These are phyloP conservation scores for Hericium alpestre DNA, from an alignment of 768 basidiomycete genomes.

Conservation along the genomic window DNA sequence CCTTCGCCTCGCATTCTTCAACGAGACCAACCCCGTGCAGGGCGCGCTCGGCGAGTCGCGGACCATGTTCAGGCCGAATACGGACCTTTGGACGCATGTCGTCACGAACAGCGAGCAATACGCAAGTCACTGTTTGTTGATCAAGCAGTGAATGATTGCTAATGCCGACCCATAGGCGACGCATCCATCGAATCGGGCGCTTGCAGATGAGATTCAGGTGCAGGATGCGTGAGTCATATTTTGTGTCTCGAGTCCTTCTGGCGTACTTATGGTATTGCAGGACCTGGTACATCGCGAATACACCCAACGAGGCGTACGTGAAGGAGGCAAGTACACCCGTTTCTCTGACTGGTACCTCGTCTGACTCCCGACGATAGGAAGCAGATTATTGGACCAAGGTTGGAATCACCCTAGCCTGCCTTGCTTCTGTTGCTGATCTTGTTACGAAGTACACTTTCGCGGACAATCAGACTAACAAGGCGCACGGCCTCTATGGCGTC, in stretches of 20 bases:
- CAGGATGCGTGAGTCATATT: background rate
- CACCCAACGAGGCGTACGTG: constrained; percentile 17
- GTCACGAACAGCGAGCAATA: constrained; percentile 20
- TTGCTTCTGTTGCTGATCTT: background rate
- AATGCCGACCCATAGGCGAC: background rate
- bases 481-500: constrained; percentile 15
- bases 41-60: constrained; percentile 18
- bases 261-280: constrained; percentile 1
- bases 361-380: background rate
- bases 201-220: background rate
- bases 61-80: constrained; percentile 22
- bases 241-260: too few relatives aligned
- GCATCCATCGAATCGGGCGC: background rate
- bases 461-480: constrained; percentile 23
- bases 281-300: constrained; percentile 19
- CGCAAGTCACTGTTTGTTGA: constrained; percentile 1
- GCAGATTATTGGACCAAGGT: background rate
- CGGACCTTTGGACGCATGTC: constrained; percentile 17
- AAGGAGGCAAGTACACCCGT: constrained; percentile 5
- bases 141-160: background rate
- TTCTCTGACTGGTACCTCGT: background rate
- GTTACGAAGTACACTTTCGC: constrained; percentile 17
- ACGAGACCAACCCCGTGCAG: constrained; percentile 10
- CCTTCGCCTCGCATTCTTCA: constrained; percentile 17
- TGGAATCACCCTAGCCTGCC: background rate